Evolutionary conservation across 169 alveolate genomes (phyloP), one percentile per base, ranked within the genome.

Genomic region (Plasmodium reichenowi): DNA sequence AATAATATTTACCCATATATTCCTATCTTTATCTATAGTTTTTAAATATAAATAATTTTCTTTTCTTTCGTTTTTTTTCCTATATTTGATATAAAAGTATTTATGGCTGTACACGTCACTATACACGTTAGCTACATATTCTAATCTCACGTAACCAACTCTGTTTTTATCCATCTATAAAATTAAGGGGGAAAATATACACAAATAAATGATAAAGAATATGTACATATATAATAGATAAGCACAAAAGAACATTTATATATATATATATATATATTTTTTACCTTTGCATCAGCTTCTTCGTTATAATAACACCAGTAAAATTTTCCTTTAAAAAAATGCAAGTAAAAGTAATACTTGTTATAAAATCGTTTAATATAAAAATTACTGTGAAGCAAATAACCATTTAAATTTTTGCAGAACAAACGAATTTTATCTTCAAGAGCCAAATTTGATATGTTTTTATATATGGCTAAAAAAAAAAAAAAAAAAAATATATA

Each of bases 271-370:
- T 70, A 45, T 70, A 60, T 12, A n/a, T 26, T 47, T 47, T 12
- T 22, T 22, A 76, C 89, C 89, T 63, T 48, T 43, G 89, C 89
- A 20, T 76, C 89, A 13, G 89, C 67, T 43, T 76, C 89, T 26
- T 76, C 89, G 29, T 76, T 76, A 15, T 76, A 76, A 47, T 76
- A 76, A 56, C 89, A 76, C 89, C 89, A 76, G 68, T 76, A 76
- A 38, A 76, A 76, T 29, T 76, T 76, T 2, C 89, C 89, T 26
- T 76, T 76, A 58, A 76, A 76, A 68, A 76, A 76, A 22, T 76
- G 89, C 43, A 76, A 48, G 43, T 76, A 76, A 43, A 76, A 76
- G 24, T 64, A 76, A 50, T 76, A 76, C 66, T 76, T 76, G 59
- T 76, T 63, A 59, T 76, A 76, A 59, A 63, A 76, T 10, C 76